Evolutionary conservation across 345 rosid species (phyloP).

Genomic region (Gossypium stocksii): DNA sequence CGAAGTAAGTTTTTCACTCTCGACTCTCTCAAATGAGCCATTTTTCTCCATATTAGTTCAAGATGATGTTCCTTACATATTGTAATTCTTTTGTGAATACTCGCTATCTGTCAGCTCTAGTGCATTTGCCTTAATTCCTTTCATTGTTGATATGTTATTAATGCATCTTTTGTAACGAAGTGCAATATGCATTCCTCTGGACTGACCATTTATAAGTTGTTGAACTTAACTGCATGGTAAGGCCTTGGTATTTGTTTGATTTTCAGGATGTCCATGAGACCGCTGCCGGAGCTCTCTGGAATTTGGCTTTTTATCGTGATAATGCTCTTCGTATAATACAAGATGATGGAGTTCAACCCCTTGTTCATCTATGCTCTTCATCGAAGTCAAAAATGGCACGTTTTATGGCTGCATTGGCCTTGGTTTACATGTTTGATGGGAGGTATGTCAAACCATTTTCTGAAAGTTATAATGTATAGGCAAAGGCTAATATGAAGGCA

Average conservation of each 20-base stretch:
- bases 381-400: slow-evolving; percentile 80
- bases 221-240: not conserved
- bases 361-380: slow-evolving; percentile 62
- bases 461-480: not conserved
- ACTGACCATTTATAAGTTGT: not conserved
- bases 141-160: not conserved
- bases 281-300: slow-evolving; percentile 88
- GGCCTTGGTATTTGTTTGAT: not conserved
- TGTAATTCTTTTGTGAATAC: not conserved
- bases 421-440: slow-evolving; percentile 73
- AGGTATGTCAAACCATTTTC: slow-evolving; percentile 5
- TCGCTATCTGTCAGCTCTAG: not conserved
- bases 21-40: not conserved
- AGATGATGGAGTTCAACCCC: slow-evolving; percentile 79
- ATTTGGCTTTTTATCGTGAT: slow-evolving; percentile 30
- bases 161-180: too few relatives aligned
- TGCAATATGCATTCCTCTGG: not conserved
- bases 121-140: not conserved
- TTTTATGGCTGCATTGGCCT: slow-evolving; percentile 81
- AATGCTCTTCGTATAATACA: slow-evolving; percentile 76
- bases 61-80: not conserved
- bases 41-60: not conserved
- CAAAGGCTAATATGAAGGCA: too few relatives aligned
- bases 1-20: slow-evolving; percentile 36
- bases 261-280: slow-evolving; percentile 86